phyloP scores from a whole-genome alignment of 148 eudicot species.

The Talinum fruticosum region DNA sequence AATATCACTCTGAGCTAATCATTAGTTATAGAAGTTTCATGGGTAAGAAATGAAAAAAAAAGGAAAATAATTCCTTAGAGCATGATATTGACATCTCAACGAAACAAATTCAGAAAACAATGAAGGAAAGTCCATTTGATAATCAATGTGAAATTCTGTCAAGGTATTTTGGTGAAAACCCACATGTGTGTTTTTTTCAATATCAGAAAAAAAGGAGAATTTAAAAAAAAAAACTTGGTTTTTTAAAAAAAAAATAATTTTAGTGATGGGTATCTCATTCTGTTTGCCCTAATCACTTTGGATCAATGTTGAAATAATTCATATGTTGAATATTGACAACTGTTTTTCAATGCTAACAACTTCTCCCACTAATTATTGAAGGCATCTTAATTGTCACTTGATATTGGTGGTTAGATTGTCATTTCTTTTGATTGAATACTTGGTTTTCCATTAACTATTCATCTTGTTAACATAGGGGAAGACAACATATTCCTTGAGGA shows the following conservation, averaged over 20 bases:
- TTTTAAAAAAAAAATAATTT: too few species aligned
- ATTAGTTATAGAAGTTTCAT: background rate
- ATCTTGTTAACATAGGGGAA: background rate
- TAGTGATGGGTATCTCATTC: too few species aligned
- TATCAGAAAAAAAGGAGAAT: background rate
- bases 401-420: background rate
- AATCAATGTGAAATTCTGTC: too few species aligned
- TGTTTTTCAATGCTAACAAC: background rate
- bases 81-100: too few species aligned
- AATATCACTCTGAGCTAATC: background rate
- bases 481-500: background rate
- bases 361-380: background rate
- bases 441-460: background rate
- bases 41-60: too few species aligned
- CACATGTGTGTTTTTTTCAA: too few species aligned
- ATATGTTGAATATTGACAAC: background rate
- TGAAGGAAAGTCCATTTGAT: too few species aligned
- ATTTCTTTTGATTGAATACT: background rate
- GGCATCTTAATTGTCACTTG: background rate
- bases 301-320: background rate
- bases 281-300: background rate
- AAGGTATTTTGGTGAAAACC: too few species aligned
- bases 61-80: too few species aligned
- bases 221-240: background rate
- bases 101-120: too few species aligned